Evolutionary conservation across 78 protist genomes (phyloP), one percentile per base, ranked within the genome.

Genomic region (Dictyostelium capitatum): DNA sequence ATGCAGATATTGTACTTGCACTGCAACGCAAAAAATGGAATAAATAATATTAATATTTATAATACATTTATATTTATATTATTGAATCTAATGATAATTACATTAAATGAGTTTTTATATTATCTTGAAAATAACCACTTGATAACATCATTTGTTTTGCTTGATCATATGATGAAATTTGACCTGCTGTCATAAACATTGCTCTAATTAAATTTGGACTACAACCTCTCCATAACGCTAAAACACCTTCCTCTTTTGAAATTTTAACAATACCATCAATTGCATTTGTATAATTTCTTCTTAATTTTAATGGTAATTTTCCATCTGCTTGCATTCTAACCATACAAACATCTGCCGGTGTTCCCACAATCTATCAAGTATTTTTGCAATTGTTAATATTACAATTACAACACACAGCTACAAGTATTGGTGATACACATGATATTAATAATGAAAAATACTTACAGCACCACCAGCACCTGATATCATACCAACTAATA

Each of bases 271-370:
- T 30, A 32, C 96, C 98, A 59, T 92, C 89, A 57, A 96, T 73
- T 46, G 90, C 97, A 91, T 87, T 83, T 41, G 48, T 93, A 85
- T 97, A 97, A 73, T 78, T 79, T 62, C 97, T 96, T 59, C 98
- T 80, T 79, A 94, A 89, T 30, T 82, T 77, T 8, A 70, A 65
- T 54, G 96, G 96, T 62, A 92, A 54, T 51, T 92, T 92, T 9
- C 96, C 96, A 80, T 92, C 96, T 23, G 96, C 96, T 56, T 92
- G 96, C 96, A 92, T 92, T 73, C 96, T 62, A 64, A 92, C 96
- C 90, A 91, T 82, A 47, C 74, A 78, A 6, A 91, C 83, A 79
- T 91, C 95, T 43, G 95, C 95, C 37, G 95, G 95, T 51, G 95
- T 82, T 20, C 95, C 95, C 1, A 83, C 89, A 54, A 90, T 90